Conservation (phyloP, 768 basidiomycete species). For the Gloeopeniophorella convolvens region DNA sequence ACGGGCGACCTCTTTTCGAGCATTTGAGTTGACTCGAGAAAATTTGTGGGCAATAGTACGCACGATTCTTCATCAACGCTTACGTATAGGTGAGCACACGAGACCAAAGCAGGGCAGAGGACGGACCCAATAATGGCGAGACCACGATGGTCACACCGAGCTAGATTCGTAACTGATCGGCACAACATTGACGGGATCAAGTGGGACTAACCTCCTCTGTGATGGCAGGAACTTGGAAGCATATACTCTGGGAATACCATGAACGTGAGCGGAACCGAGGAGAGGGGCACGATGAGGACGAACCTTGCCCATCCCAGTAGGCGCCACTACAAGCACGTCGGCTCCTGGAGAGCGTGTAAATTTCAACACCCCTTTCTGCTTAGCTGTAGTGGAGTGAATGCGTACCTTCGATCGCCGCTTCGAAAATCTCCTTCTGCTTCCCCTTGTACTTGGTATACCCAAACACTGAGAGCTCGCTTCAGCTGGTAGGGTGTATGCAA, state of each 20-base stretch:
- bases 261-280: background rate
- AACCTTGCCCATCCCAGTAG: conserved; percentile 89
- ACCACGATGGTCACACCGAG: conserved; percentile 67
- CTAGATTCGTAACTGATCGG: conserved; percentile 22
- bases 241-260: conserved; percentile 51
- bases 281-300: background rate
- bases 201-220: conserved; percentile 43
- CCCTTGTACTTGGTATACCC: conserved; percentile 65
- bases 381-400: background rate
- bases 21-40: background rate
- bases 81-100: background rate
- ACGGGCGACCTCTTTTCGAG: conserved; percentile 50
- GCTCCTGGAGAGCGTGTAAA: conserved; percentile 38
- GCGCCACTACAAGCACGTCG: conserved; percentile 76
- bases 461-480: conserved; percentile 46
- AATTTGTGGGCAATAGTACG: conserved; percentile 21
- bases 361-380: background rate
- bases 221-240: conserved; percentile 79
- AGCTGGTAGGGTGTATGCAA: too few species aligned
- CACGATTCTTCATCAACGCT: conserved; percentile 84
- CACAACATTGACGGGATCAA: background rate
- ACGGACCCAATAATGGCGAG: conserved; percentile 67
- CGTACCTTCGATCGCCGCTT: conserved; percentile 59
- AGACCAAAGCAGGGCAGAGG: background rate
- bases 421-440: conserved; percentile 69